Conservation (phyloP, 2,329 filamentous ascomycete species). For the Helotiales sp. region DNA sequence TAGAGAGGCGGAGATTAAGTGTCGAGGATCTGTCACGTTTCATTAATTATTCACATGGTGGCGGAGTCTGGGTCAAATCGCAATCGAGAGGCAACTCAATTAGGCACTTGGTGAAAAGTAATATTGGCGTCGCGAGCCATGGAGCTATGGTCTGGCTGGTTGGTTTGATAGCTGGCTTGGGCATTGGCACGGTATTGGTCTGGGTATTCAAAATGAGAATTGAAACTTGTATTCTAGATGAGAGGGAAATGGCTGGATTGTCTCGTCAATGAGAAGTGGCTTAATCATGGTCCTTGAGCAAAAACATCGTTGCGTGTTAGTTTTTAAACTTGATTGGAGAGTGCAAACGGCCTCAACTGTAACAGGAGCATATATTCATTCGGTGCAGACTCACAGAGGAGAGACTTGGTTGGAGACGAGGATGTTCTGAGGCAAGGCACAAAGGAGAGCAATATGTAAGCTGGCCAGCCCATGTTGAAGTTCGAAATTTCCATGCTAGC, state of each 20-base stretch:
- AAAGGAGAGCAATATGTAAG: too few relatives aligned
- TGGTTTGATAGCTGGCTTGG: background rate
- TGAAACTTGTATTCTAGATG: slow-evolving; percentile 1
- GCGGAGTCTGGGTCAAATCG: slow-evolving; percentile 18
- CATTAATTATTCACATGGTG: slow-evolving; percentile 11
- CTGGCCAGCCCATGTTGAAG: too few relatives aligned
- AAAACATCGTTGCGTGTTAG: too few relatives aligned
- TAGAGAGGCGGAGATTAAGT: slow-evolving; percentile 3
- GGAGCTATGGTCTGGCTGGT: background rate
- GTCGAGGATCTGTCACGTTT: background rate
- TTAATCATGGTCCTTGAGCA: background rate
- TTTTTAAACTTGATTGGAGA: too few relatives aligned
- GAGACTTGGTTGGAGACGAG: too few relatives aligned
- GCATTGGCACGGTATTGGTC: background rate
- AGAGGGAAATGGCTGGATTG: background rate
- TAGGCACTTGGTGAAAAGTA: background rate
- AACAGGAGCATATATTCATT: too few relatives aligned
- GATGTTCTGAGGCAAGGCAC: too few relatives aligned
- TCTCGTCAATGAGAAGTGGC: background rate
- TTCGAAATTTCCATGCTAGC: too few relatives aligned
- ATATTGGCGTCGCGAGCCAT: background rate
- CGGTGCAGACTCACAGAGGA: too few relatives aligned
- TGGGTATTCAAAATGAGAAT: background rate
- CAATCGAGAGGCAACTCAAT: background rate
- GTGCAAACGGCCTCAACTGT: too few relatives aligned